Evolutionary conservation across 805 yeast genomes (phyloP), one percentile per base, ranked within the genome.

Genomic region (Lachancea meyersii): DNA sequence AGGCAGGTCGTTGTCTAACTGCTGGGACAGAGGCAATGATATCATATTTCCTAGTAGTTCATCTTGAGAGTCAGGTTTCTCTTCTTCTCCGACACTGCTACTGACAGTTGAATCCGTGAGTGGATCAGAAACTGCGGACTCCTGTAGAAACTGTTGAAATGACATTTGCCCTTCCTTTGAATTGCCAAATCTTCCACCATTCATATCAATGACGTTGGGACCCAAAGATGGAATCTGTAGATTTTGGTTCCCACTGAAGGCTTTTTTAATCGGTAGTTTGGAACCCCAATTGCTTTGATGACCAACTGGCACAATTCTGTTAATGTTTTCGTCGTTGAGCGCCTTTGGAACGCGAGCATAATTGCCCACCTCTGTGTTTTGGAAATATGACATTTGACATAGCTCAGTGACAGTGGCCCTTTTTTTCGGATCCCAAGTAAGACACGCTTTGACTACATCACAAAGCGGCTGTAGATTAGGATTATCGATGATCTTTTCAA

Each of bases 371-470:
- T 67, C 58, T 2, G 82, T 69, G 14, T 69, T 68, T 38, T 63
- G 61, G 60, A 84, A 84, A 57, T 78, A 84, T 0, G 72, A 64
- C 75, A 76, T 67, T 13, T 61, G 39, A 46, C 78, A 66, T 23
- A 84, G 50, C 7, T 61, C 61, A 1, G 68, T 67, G 1, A 74
- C 82, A 30, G 73, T 71, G 0, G 77, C 72, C 50, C 94, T 70
- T n/a, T 61, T 57, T n/a, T 63, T 60, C 1, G 96, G 94, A 61
- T 86, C 80, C 96, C 96, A 88, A 39, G 72, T 65, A 26, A 88
- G 67, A 71, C 73, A 46, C 65, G 65, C 41, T 61, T 70, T 51
- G 55, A 75, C 54, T 61, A 72, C 55, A 58, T 71, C 52, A 44
- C 61, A 51, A 54, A 68, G 53, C 13, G 51, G 48, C 11, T 55